A percentile compares a stretch with the other conserved stretches of the same genome.
Conservation (phyloP, 352 stramenopile genomes). For the Plasmopara halstedii region DNA sequence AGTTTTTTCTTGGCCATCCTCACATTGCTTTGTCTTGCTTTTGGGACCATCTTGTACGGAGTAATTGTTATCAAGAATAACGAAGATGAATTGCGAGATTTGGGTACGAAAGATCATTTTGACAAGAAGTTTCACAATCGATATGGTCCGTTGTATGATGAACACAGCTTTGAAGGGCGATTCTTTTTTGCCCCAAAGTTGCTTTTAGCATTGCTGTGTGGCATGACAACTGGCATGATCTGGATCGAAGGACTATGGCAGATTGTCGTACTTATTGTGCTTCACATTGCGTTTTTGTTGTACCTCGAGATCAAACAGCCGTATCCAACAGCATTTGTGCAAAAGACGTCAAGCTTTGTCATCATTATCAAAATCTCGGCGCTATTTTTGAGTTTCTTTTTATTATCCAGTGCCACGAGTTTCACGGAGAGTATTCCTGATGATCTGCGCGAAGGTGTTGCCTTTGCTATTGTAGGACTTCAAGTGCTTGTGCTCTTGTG, state of each 20-base stretch:
- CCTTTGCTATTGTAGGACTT: constrained; percentile 73
- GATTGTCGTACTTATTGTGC: constrained; percentile 60
- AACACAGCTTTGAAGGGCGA: constrained; percentile 81
- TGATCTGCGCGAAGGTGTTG: constrained; percentile 64
- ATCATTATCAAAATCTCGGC: constrained; percentile 87
- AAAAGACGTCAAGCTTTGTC: constrained; percentile 82
- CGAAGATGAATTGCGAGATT: constrained; percentile 72
- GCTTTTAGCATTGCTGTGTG: constrained; percentile 58
- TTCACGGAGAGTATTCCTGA: constrained; percentile 64
- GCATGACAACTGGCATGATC: constrained; percentile 76
- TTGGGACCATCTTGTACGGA: constrained; percentile 75
- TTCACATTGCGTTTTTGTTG: constrained; percentile 76
- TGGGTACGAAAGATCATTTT: constrained; percentile 79
- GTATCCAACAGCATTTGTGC: constrained; percentile 73
- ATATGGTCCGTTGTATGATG: constrained; percentile 80
- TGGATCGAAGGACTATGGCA: constrained; percentile 70
- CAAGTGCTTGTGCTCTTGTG: constrained; percentile 75
- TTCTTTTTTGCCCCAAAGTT: constrained; percentile 86
- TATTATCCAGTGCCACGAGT: constrained; percentile 60
- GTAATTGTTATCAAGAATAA: constrained; percentile 63
- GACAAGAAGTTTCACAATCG: constrained; percentile 74
- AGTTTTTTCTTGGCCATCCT: constrained; percentile 63
- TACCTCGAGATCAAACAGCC: constrained; percentile 81
- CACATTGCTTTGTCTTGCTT: constrained; percentile 54
- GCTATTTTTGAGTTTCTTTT: constrained; percentile 74